A percentile compares a stretch with the other conserved stretches of the same genome.
phyloP scores from a whole-genome alignment of 2,329 filamentous ascomycete genomes.

The Truncatella angustata region DNA sequence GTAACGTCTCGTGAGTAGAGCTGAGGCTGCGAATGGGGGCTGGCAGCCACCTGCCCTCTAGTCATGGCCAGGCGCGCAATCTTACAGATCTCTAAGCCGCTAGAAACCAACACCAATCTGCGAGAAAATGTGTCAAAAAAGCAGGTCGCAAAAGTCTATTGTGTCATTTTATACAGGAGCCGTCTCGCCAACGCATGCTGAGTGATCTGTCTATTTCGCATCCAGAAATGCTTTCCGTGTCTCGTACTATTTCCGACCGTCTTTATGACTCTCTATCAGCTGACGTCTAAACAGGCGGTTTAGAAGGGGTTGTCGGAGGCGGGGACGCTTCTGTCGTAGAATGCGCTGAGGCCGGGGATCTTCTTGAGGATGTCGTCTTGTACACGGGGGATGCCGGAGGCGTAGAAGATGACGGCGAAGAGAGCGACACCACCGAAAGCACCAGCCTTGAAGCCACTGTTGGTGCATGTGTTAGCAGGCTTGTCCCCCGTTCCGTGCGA shows the following conservation, averaged over 20 bases:
- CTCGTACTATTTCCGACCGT: no score
- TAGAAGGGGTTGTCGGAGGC: conserved; percentile 52
- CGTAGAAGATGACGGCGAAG: conserved; percentile 57
- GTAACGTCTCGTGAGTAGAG: no score
- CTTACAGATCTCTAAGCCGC: no score
- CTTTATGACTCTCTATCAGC: neutral
- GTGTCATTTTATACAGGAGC: conserved; percentile 15
- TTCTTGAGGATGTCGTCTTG: conserved; percentile 60
- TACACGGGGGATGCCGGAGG: conserved; percentile 61
- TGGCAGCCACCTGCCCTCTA: no score
- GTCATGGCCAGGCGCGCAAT: no score
- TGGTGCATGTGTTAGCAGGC: neutral
- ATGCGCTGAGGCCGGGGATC: conserved; percentile 50
- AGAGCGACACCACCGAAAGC: conserved; percentile 57
- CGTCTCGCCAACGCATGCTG: conserved; percentile 5
- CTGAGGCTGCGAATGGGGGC: no score
- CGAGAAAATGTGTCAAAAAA: neutral
- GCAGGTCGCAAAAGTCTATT: conserved; percentile 11
- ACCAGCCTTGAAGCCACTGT: conserved; percentile 50
- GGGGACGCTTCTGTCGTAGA: conserved; percentile 53
- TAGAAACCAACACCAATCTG: no score
- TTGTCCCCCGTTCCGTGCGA: neutral
- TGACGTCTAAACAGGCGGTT: neutral
- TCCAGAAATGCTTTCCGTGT: no score
- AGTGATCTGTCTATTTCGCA: neutral